Evolutionary conservation across 2,329 filamentous ascomycete species (phyloP), one percentile per base, ranked within the genome.

Genomic region (Colletotrichum shisoi): DNA sequence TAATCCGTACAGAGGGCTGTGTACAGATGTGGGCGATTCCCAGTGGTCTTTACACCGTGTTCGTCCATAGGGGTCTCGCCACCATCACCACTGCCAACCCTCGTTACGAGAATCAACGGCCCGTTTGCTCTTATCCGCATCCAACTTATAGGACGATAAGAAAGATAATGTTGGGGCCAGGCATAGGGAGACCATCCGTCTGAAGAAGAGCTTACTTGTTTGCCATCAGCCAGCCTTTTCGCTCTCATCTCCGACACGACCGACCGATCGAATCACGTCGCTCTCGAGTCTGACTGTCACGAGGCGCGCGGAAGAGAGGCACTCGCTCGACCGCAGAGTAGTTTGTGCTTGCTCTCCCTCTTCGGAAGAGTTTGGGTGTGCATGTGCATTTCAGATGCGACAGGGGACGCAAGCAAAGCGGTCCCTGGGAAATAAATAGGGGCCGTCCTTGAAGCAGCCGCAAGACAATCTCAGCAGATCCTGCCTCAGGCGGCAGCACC

Each of bases 161-260:
- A 34, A 24, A 17, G 46, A 39, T 11, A 21, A 37, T 15, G 31
- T 58, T 37, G 24, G 39, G n/a, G n/a, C 17, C 39, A 7, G 54
- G 62, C 46, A 53, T 54, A 39, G 45, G 12, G 42, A 60, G 21
- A 61, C n/a, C 19, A n/a, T 42, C 62, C 48, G 34, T 56, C 62
- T 44, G 49, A 56, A 60, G 42, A 61, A 44, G 42, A 49, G 49
- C 62, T 61, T 65, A 24, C n/a, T 63, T 57, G 24, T 63, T 24
- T 19, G n/a, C 37, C n/a, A 15, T 40, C 37, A n/a, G 27, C 34
- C 31, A 34, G 27, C 27, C 27, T 31, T 31, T 31, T 37, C n/a
- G 19, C 49, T 53, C 17, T 4, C 48, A 24, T 61, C 48, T 53
- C 40, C 34, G 39, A 56, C 39, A 56, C 13, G 24, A n/a, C 4